Percentiles rank a stretch among this genome's conserved stretches.
Evolutionary conservation across 768 basidiomycete genomes (phyloP).

Genomic region (Lentinula sp.): DNA sequence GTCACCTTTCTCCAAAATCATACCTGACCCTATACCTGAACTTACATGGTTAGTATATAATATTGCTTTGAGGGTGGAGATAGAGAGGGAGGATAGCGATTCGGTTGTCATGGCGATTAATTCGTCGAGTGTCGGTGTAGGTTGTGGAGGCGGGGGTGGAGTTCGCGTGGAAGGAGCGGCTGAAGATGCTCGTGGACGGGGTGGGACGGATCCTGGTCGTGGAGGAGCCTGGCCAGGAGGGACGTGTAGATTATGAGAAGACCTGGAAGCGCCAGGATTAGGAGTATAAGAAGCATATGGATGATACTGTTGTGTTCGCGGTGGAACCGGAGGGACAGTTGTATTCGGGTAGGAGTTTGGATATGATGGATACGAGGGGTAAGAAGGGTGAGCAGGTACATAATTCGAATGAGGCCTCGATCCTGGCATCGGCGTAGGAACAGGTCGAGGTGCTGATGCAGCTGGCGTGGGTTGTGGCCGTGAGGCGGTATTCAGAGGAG

Average conservation of each 20-base stretch:
- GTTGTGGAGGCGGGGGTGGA: conserved; percentile 15
- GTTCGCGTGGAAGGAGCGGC: conserved; percentile 21
- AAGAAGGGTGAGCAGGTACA: conserved; percentile 9
- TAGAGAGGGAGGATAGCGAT: conserved; percentile 54
- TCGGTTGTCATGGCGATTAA: conserved; percentile 58
- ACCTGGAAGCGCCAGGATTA: not conserved
- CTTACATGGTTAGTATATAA: conserved; percentile 80
- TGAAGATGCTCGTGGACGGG: conserved; percentile 38
- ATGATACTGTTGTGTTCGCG: conserved; percentile 9
- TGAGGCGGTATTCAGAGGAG: conserved; percentile 14
- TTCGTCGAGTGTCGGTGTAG: conserved; percentile 60
- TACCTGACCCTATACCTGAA: conserved; percentile 61
- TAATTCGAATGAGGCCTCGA: conserved; percentile 4
- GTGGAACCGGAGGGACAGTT: conserved; percentile 15
- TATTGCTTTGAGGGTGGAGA: conserved; percentile 70
- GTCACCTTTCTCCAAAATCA: conserved; percentile 83
- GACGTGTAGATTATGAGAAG: not conserved
- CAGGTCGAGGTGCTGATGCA: conserved; percentile 14
- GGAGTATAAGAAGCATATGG: not conserved
- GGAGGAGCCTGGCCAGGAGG: conserved; percentile 18
- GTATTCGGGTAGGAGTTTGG: conserved; percentile 7
- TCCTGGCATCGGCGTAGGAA: conserved; percentile 13
- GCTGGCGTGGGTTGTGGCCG: conserved; percentile 10
- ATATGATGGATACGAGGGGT: conserved; percentile 12
- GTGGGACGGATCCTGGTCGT: conserved; percentile 15